These are phyloP conservation scores for Persicaria tinctoria DNA, from an alignment of 148 eudicot genomes.

Conservation along the genomic window DNA sequence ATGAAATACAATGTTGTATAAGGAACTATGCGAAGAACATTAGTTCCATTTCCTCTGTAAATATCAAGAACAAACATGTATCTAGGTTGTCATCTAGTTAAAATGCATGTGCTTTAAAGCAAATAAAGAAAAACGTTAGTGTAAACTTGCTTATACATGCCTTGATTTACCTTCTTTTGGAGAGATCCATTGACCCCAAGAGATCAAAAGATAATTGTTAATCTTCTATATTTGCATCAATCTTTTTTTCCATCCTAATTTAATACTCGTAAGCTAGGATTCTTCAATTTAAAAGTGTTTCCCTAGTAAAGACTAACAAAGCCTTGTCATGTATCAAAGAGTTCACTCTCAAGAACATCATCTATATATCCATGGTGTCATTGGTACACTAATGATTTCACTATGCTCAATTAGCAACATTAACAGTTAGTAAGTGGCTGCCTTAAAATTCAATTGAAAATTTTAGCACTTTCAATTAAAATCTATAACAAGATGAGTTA, in stretches of 20 bases:
- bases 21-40: constrained; percentile 84
- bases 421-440: constrained; percentile 14
- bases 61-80: background rate
- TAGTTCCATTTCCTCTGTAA: constrained; percentile 94
- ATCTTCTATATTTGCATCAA: background rate
- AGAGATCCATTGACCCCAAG: constrained; percentile 73
- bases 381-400: constrained; percentile 56
- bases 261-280: too few relatives aligned
- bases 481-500: background rate
- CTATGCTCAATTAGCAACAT: constrained; percentile 34
- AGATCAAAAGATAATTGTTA: constrained; percentile 26
- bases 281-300: constrained; percentile 16
- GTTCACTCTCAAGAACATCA: constrained; percentile 94
- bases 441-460: background rate
- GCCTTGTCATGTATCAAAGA: constrained; percentile 94
- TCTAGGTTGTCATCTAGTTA: background rate
- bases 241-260: background rate
- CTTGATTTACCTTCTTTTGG: constrained; percentile 65
- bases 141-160: constrained; percentile 73
- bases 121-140: background rate
- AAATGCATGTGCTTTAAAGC: background rate
- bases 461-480: background rate
- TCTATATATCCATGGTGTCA: constrained; percentile 78
- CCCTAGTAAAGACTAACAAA: constrained; percentile 97
- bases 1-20: constrained; percentile 96